Base-by-base conservation (phyloP, 495 filamentous ascomycete species). In the Talaromyces adpressus region DNA sequence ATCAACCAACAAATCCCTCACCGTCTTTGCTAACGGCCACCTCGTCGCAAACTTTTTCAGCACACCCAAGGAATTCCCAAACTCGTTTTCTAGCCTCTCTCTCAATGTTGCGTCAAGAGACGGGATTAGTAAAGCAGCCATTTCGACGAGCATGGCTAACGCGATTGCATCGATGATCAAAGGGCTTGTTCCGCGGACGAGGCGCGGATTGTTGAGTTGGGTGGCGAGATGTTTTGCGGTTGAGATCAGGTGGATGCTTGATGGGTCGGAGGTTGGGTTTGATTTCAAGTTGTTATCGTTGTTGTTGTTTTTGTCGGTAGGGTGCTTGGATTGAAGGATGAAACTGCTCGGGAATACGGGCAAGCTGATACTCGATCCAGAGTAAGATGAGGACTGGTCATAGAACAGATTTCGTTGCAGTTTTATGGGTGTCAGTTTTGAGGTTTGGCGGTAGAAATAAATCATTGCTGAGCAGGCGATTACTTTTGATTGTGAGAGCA, bases 21-120 rank as follows among this genome's bases (percentile, higher is more conserved):
- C 86, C 8, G 71, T 80, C 20, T 73, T 78, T 7, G 89, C 88
- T 23, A 89, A 79, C 62, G 85, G 83, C 91, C 91, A 94, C 4
- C 87, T 81, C 56, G 77, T 73, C 62, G 82, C 85, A 0, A 92
- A 73, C 32, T 81, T 81, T 69, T 87, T 87, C 63, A 94, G 78
- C 8, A 84, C 89, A 29, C 90, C 90, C 32, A 89, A 85, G 59
- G 87, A 88, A 36, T 93, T 80, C 8, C 85, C 84, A 63, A 91
- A 87, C 61, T 82, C 81, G 68, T 88, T 84, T 60, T 87, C 87
- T 39, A 82, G 76, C 3, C 74, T 69, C 23, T 89, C 84, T 66
- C 84, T 82, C 51, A 85, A 82, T 45, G 84, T 83, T 79, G 75
- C 61, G 71, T 70, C 83, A 85, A 61, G 81, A 81, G 63, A 79